Evolutionary conservation across 345 rosid genomes (phyloP).

Genomic region (Cardamine chenopodiifolia): DNA sequence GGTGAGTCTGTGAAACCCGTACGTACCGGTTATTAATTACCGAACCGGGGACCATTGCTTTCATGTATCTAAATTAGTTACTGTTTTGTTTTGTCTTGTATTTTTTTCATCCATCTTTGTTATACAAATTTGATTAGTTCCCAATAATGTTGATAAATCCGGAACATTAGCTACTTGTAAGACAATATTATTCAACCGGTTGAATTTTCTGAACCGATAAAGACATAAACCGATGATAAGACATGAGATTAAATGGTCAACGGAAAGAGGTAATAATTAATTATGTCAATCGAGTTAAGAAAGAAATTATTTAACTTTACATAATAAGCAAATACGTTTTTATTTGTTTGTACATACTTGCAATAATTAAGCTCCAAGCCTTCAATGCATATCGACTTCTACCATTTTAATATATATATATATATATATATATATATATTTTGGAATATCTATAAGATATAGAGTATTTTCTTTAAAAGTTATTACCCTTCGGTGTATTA

Average conservation of each 20-base stretch:
- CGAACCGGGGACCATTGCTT: slow-evolving; percentile 37
- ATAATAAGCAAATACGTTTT: neutral
- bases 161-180: neutral
- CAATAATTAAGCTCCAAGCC: slow-evolving; percentile 18
- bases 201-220: slow-evolving; percentile 20
- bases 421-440: no score
- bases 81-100: neutral
- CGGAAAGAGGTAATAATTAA: neutral
- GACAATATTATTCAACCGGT: neutral
- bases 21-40: slow-evolving; percentile 33
- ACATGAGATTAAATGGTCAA: neutral
- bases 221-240: neutral
- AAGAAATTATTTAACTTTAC: neutral
- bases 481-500: slow-evolving; percentile 20
- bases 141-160: neutral
- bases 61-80: neutral
- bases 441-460: slow-evolving; percentile 8
- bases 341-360: neutral
- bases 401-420: slow-evolving; percentile 13
- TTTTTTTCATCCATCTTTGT: no score
- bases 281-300: neutral
- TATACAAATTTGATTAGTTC: neutral
- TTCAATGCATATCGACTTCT: slow-evolving; percentile 23
- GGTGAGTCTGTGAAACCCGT: slow-evolving; percentile 23
- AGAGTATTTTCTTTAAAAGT: neutral